These are phyloP conservation scores for Climacium dendroides DNA, from an alignment of 225 moss, liverwort and hornwort species.

Conservation along the genomic window DNA sequence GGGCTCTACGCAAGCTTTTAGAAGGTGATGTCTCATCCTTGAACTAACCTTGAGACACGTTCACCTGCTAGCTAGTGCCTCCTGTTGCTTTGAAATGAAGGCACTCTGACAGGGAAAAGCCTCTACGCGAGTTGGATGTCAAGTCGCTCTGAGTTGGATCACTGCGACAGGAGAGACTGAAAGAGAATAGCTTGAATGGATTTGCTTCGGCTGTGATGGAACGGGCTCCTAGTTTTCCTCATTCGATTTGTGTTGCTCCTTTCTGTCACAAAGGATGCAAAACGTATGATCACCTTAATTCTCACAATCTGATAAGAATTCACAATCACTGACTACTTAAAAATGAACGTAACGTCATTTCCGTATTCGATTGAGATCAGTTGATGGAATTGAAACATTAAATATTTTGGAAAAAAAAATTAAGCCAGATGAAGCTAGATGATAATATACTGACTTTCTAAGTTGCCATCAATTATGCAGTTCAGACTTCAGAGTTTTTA, in stretches of 20 bases:
- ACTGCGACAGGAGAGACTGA: not conserved
- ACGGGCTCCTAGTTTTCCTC: not conserved
- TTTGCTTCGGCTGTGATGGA: not conserved
- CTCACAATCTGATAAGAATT: not conserved
- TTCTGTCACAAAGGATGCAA: not conserved
- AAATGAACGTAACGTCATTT: not conserved
- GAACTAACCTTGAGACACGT: not conserved
- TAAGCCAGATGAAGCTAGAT: too few relatives aligned
- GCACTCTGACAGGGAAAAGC: not conserved
- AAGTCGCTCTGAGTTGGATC: not conserved
- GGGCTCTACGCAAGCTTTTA: not conserved
- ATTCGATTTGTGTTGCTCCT: too few relatives aligned
- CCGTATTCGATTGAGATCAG: not conserved
- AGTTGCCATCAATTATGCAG: too few relatives aligned
- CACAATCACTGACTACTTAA: not conserved
- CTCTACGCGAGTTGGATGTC: not conserved
- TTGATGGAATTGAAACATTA: not conserved
- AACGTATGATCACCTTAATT: not conserved
- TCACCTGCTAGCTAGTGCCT: not conserved
- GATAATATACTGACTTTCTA: too few relatives aligned
- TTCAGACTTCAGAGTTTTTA: not conserved
- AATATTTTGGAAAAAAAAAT: too few relatives aligned
- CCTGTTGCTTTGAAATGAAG: not conserved
- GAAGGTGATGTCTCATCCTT: not conserved
- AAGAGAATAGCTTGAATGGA: not conserved